Conservation (phyloP, 176 grass and related monocot genomes). For the Saccharum spontaneum region DNA sequence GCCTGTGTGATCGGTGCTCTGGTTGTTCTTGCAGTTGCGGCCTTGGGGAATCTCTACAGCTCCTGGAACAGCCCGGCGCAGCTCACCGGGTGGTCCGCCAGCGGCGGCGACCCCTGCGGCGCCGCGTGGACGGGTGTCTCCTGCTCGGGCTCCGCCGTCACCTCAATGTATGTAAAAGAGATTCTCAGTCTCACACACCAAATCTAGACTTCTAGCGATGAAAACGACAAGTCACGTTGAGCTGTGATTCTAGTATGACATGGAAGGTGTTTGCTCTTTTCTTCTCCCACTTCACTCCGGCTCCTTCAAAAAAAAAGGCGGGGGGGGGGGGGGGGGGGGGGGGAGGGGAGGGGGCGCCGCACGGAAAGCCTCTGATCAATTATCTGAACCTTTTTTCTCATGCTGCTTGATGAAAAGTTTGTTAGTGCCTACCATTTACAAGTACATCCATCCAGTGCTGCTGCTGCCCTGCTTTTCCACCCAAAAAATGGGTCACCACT, state of each 20-base stretch:
- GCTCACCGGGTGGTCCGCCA: constrained; percentile 68
- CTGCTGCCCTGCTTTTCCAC: neutral
- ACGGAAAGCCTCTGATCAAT: neutral
- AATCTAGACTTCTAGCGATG: neutral
- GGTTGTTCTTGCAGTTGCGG: constrained; percentile 61
- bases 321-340: too few relatives aligned
- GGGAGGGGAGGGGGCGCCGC: too few relatives aligned
- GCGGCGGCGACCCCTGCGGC: constrained; percentile 84
- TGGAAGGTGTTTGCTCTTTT: neutral
- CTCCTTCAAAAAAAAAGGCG: neutral
- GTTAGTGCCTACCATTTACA: neutral
- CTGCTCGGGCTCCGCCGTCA: constrained; percentile 76
- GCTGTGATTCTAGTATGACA: neutral
- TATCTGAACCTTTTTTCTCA: neutral
- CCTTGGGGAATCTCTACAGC: constrained; percentile 63
- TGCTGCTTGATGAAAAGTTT: constrained; percentile 23
- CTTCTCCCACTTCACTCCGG: neutral
- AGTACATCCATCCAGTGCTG: neutral
- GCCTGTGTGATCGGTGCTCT: neutral
- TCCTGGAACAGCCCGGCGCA: constrained; percentile 78
- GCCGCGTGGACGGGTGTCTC: constrained; percentile 78
- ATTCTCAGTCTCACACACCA: neutral
- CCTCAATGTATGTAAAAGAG: constrained; percentile 77
- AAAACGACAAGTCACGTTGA: neutral
- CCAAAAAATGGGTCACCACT: neutral